Conservation (phyloP, 208 protist genomes). For the Zelonia costaricensis region DNA sequence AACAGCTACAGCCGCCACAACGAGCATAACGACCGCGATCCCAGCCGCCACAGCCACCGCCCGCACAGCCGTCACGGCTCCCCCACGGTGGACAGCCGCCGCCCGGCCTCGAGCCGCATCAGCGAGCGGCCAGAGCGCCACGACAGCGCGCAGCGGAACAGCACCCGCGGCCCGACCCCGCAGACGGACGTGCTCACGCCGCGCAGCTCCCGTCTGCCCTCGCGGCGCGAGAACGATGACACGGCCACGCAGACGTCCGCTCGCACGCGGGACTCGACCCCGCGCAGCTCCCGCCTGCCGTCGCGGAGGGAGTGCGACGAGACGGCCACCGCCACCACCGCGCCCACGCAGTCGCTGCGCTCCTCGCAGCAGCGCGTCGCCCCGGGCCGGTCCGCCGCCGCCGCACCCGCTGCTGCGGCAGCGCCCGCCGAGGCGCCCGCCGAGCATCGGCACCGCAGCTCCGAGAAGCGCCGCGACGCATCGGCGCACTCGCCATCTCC, state of each 20-base stretch:
- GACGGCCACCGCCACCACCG: slow-evolving; percentile 15
- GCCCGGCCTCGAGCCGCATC: slow-evolving; percentile 10
- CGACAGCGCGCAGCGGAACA: slow-evolving; percentile 2
- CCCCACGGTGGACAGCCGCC: slow-evolving; percentile 10
- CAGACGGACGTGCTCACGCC: slow-evolving; percentile 25
- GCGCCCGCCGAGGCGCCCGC: slow-evolving; percentile 8
- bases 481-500: slow-evolving; percentile 5
- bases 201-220: slow-evolving; percentile 31
- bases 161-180: slow-evolving; percentile 4
- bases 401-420: neutral
- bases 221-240: slow-evolving; percentile 27
- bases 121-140: slow-evolving; percentile 17
- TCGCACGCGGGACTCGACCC: slow-evolving; percentile 25
- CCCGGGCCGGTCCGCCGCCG: slow-evolving; percentile 5
- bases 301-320: slow-evolving; percentile 30
- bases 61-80: slow-evolving; percentile 9
- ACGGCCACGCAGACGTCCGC: slow-evolving; percentile 15
- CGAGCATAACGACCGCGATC: slow-evolving; percentile 21
- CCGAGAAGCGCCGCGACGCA: neutral
- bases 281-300: slow-evolving; percentile 38
- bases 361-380: slow-evolving; percentile 29
- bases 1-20: slow-evolving; percentile 34
- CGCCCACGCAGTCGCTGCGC: slow-evolving; percentile 37
- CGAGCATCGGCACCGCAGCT: slow-evolving; percentile 12
- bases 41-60: slow-evolving; percentile 12